A percentile compares a stretch with the other conserved stretches of the same genome.
Evolutionary conservation across 208 protist genomes (phyloP).

Genomic region (Trypanosoma platydactyli): DNA sequence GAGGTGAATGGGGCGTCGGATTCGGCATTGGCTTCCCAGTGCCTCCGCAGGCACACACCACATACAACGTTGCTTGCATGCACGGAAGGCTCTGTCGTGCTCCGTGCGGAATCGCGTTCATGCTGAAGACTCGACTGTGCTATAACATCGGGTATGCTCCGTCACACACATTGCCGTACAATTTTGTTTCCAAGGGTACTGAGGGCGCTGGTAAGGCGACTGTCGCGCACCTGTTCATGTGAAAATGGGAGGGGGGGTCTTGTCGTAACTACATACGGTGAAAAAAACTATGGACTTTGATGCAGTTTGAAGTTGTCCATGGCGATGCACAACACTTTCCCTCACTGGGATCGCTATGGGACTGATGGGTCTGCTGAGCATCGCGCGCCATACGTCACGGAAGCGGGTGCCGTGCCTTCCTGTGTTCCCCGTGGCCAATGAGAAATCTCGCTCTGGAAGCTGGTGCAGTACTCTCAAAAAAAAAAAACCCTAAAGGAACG

Average conservation of each 20-base stretch:
- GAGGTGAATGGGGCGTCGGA: not conserved
- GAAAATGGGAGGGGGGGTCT: conserved; percentile 30
- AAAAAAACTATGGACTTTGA: conserved; percentile 57
- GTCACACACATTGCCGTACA: conserved; percentile 1
- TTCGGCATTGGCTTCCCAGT: no score
- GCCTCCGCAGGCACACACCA: no score
- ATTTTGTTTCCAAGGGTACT: conserved; percentile 51
- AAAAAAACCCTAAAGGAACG: no score
- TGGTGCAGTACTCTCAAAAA: no score
- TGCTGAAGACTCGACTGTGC: no score
- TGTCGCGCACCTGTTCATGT: conserved; percentile 54
- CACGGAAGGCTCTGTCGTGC: no score
- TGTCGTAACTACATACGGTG: conserved; percentile 30
- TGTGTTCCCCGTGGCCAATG: no score
- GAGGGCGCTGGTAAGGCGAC: conserved; percentile 53
- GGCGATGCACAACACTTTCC: conserved; percentile 35
- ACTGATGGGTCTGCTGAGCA: conserved; percentile 44
- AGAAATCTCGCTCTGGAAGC: no score
- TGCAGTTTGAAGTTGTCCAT: conserved; percentile 35
- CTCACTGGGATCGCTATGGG: conserved; percentile 59
- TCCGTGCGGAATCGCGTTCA: no score
- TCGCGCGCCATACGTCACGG: conserved; percentile 52
- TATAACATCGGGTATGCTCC: no score
- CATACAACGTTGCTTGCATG: no score
- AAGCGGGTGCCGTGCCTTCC: conserved; percentile 45